Percentiles rank a stretch among this genome's conserved stretches.
phyloP scores from a whole-genome alignment of 225 moss, liverwort and hornwort species.

The Bryoerythrophyllum caledonicum region DNA sequence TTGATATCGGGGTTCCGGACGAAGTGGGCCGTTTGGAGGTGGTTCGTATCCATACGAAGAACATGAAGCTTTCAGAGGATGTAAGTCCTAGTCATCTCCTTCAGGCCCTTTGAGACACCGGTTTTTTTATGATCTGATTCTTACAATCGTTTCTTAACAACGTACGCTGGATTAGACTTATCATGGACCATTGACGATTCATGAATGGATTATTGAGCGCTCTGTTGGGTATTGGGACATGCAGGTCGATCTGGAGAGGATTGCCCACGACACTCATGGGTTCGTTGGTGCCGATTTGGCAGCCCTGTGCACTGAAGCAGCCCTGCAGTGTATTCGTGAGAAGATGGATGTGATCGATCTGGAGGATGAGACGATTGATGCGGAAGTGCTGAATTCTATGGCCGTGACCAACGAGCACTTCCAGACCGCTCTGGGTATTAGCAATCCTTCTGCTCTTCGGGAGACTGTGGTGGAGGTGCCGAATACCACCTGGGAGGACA shows the following conservation, averaged over 20 bases:
- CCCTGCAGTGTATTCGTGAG: conserved; percentile 95
- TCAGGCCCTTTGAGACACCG: neutral
- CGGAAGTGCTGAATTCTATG: conserved; percentile 94
- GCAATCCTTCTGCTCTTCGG: conserved; percentile 95
- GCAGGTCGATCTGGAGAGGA: conserved; percentile 91
- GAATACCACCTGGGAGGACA: conserved; percentile 87
- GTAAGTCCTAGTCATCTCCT: conserved; percentile 31
- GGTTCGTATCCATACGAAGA: conserved; percentile 57
- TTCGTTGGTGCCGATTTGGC: conserved; percentile 98
- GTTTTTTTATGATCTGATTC: neutral
- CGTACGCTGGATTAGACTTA: neutral
- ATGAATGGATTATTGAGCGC: neutral
- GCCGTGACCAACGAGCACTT: conserved; percentile 94
- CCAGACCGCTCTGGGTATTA: conserved; percentile 90
- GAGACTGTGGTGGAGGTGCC: conserved; percentile 98
- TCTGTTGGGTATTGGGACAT: neutral
- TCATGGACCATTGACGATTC: neutral
- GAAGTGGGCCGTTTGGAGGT: conserved; percentile 1
- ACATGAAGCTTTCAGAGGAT: conserved; percentile 92
- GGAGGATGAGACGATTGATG: conserved; percentile 95
- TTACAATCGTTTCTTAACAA: neutral
- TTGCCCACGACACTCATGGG: conserved; percentile 90
- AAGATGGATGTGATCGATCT: conserved; percentile 98
- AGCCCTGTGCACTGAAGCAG: conserved; percentile 85
- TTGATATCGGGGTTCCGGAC: neutral